These are phyloP conservation scores for Hortiboletus flavorubellus DNA, from an alignment of 768 basidiomycete genomes.

Conservation along the genomic window DNA sequence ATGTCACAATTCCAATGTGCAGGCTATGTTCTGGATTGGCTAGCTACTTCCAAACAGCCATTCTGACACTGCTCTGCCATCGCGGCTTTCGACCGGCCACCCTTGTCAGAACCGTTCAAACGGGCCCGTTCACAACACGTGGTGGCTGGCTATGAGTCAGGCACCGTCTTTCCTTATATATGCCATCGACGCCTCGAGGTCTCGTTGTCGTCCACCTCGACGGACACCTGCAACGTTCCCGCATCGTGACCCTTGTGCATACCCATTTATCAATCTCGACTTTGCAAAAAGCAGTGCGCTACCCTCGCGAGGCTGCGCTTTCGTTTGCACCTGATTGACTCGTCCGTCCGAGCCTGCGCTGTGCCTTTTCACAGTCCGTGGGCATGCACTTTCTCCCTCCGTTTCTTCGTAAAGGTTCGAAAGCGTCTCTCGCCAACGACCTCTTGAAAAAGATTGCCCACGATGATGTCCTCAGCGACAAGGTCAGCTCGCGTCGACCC, in stretches of 20 bases:
- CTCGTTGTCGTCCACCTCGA: conserved; percentile 7
- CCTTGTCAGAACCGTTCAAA: no score
- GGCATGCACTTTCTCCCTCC: conserved; percentile 27
- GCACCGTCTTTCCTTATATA: conserved; percentile 4
- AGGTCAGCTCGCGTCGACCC: conserved; percentile 12
- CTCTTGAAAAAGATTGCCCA: conserved; percentile 22
- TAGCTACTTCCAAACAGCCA: no score
- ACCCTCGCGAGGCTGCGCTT: conserved; percentile 8
- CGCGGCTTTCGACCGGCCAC: no score
- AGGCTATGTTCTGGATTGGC: no score
- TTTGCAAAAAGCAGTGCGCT: conserved; percentile 11
- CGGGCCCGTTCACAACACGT: conserved; percentile 1
- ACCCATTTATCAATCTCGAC: conserved; percentile 4
- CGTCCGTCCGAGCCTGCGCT: not conserved
- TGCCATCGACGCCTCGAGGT: conserved; percentile 16
- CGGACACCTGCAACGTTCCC: conserved; percentile 15
- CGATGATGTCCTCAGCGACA: conserved; percentile 23
- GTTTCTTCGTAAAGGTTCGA: conserved; percentile 28
- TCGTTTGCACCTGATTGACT: conserved; percentile 7
- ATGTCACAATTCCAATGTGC: no score
- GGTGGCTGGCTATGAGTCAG: not conserved
- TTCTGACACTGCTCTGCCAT: no score
- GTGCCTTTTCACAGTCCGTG: not conserved
- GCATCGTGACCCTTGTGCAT: conserved; percentile 1
- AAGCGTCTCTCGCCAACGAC: conserved; percentile 20